Base-by-base conservation (phyloP, 202 grass and related monocot species). In the Elaeis oleifera region DNA sequence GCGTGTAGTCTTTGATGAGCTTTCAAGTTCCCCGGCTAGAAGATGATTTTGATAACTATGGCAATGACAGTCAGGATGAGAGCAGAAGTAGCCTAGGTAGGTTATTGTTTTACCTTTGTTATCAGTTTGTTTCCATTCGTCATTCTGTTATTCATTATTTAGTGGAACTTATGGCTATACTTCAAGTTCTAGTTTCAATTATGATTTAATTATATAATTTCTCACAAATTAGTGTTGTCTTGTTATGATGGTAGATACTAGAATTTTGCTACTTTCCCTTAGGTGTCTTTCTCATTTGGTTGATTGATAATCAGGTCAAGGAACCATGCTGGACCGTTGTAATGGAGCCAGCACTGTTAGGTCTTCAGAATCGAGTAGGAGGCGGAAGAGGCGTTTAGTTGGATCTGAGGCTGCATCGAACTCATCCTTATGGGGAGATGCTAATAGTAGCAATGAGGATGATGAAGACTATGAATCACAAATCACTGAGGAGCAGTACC, bases 401-500 rank as follows among this genome's bases (percentile, higher is more conserved):
- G 69, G 73, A 16, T 62, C 67, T 28, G 58, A 75, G 62, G 65
- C 27, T 44, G 11, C 54, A 36, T 44, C 3, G 36, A 16, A 39
- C 70, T 63, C 70, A 9, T 36, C 51, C 4, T 21, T 19, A 25
- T 63, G 70, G 70, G 63, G 39, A 18, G 70, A 63, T 53, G 23
- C 59, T 13, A 74, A 60, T 25, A 87, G 81, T 13, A 80, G 74
- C 60, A 85, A 85, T 56, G 82, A 92, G 39, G 78, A 80, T 26
- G 71, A 65, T 64, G 78, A 87, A 70, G 75, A 68, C 36, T 79
- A 89, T 73, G 77, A 73, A 62, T 77, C 83, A 25, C 75, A 75
- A 72, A 80, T 99, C 76, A 84, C 85, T 0, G 88, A 99, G 80
- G 85, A 99, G 64, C 75, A 89, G 8, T 99, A 99, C 76, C 82